Evolutionary conservation across 164 flowering plant species (phyloP), one percentile per base, ranked within the genome.

Genomic region (Chloranthus sessilifolius): DNA sequence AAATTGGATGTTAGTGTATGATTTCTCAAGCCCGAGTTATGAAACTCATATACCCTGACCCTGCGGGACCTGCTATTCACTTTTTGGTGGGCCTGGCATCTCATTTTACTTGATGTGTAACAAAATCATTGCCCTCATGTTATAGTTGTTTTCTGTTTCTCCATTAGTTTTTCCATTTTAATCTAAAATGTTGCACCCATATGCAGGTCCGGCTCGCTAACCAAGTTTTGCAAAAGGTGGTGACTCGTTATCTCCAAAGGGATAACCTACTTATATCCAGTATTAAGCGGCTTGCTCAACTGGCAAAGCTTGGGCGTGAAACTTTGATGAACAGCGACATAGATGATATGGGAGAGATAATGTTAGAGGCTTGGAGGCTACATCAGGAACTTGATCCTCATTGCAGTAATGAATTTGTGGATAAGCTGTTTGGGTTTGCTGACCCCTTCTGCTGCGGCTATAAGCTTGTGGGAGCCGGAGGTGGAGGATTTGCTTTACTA

Each of bases 391-490:
- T 94, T 3, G 99, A 94, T 51, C 99, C 99, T 8, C 75, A 52
- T 59, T 94, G 97, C 65, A 94, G 97, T 72, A 87, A 86, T 41
- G 73, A 73, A 55, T 77, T 74, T 65, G 99, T 94, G 2, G 99
- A 94, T 49, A 56, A 55, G 50, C 87, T 94, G 6, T 94, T 94
- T 52, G 76, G 70, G 52, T 71, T 77, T 60, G 69, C 87, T 14
- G 77, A 74, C 22, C 70, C 64, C n/a, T 88, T 65, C 55, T 94
- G 99, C 70, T 74, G 80, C 41, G 99, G 97, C 20, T 89, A 81
- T 77, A 94, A 94, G 75, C 97, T 94, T 29, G 96, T 89, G 1
- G 99, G 99, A 34, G 96, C 97, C 46, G 97, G 99, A 26, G 97
- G 99, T 21, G 99, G 99, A 2, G 97, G 99, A n/a, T 94, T 89